These are phyloP conservation scores for Russula vinacea DNA, from an alignment of 768 basidiomycete species.

Conservation along the genomic window DNA sequence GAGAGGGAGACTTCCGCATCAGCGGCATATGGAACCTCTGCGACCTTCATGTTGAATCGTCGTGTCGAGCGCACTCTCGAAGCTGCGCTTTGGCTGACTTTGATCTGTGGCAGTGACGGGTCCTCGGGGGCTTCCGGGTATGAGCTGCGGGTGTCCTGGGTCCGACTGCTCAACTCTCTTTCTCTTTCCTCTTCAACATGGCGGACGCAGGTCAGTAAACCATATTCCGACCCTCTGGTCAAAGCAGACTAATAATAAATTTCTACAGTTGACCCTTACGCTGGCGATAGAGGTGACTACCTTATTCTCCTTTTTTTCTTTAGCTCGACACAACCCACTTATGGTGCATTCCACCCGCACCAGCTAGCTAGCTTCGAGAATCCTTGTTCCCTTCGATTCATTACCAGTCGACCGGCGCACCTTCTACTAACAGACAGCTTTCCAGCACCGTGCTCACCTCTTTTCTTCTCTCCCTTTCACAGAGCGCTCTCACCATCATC, in stretches of 20 bases:
- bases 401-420: conserved; percentile 22
- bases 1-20: conserved; percentile 87
- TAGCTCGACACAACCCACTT: conserved; percentile 29
- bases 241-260: not conserved
- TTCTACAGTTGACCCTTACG: conserved; percentile 4
- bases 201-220: conserved; percentile 25
- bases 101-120: not conserved
- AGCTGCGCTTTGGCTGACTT: not conserved
- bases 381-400: conserved; percentile 28
- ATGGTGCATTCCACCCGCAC: conserved; percentile 32
- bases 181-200: conserved; percentile 4
- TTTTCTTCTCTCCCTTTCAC: conserved; percentile 24
- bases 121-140: conserved; percentile 6
- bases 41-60: conserved; percentile 46
- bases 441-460: conserved; percentile 28
- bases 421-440: conserved; percentile 23
- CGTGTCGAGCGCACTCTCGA: not conserved
- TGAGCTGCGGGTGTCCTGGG: conserved; percentile 8
- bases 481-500: conserved; percentile 31
- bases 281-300: conserved; percentile 28
- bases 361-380: conserved; percentile 32
- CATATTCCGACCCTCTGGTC: not conserved
- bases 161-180: conserved; percentile 2
- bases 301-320: conserved; percentile 23
- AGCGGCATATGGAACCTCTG: conserved; percentile 92